Conservation (phyloP, 768 basidiomycete species). For the Inosperma sp. region DNA sequence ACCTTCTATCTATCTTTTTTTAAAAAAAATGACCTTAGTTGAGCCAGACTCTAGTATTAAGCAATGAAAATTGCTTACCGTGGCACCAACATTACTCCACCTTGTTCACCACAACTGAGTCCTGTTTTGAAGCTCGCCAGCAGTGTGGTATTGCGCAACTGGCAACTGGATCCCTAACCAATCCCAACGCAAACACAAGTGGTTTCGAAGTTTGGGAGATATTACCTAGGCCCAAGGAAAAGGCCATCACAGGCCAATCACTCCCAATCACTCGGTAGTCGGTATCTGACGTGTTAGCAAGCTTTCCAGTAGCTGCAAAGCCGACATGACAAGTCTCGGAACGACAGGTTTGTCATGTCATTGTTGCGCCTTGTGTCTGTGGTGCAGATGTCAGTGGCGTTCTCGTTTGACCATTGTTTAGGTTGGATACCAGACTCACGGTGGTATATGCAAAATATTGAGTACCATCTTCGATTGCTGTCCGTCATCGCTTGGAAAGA, state of each 20-base stretch:
- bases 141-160: background rate
- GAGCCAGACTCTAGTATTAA: background rate
- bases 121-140: background rate
- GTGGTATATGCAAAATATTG: no score
- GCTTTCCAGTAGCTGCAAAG: slow-evolving; percentile 36
- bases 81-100: slow-evolving; percentile 3
- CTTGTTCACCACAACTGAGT: background rate
- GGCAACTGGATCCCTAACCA: slow-evolving; percentile 30
- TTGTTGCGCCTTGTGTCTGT: no score
- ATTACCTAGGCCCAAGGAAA: slow-evolving; percentile 43
- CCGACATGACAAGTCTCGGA: slow-evolving; percentile 27
- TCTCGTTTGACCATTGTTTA: no score
- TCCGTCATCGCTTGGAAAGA: no score
- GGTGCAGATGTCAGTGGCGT: no score
- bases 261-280: slow-evolving; percentile 36
- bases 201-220: slow-evolving; percentile 18
- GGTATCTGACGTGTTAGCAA: slow-evolving; percentile 37
- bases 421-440: no score
- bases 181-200: slow-evolving; percentile 31
- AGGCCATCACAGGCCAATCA: slow-evolving; percentile 42
- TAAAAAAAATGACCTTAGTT: background rate
- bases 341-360: no score
- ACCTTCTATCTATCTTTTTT: slow-evolving; percentile 37
- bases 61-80: background rate
- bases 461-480: no score